phyloP scores from a whole-genome alignment of 192 early-diverging fungal species.

The Backusella circina region DNA sequence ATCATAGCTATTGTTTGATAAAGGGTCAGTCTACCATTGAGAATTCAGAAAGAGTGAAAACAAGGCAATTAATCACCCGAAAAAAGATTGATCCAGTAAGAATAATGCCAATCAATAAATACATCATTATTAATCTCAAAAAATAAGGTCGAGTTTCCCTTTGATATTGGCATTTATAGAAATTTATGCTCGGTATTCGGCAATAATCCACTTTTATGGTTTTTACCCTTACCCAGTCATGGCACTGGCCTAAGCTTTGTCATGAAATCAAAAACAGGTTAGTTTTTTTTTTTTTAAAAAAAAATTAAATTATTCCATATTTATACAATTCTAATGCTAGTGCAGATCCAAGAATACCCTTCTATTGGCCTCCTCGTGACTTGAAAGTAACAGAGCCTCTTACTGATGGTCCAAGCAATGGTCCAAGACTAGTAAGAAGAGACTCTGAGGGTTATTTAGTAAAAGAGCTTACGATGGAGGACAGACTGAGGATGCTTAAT shows the following conservation, averaged over 20 bases:
- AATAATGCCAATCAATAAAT: too few relatives aligned
- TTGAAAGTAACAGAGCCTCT: slow-evolving; percentile 14
- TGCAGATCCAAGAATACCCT: slow-evolving; percentile 18
- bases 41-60: slow-evolving; percentile 62
- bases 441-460: slow-evolving; percentile 41
- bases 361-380: slow-evolving; percentile 31
- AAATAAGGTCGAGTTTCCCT: slow-evolving; percentile 61
- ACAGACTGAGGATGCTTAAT: slow-evolving; percentile 25
- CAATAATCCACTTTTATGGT: slow-evolving; percentile 60
- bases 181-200: slow-evolving; percentile 80
- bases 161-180: slow-evolving; percentile 67
- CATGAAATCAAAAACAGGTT: slow-evolving; percentile 45
- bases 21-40: slow-evolving; percentile 77
- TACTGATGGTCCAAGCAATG: not conserved
- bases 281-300: not conserved
- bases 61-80: slow-evolving; percentile 49
- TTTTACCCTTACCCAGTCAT: slow-evolving; percentile 51
- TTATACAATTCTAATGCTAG: not conserved
- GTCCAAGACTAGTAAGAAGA: slow-evolving; percentile 21
- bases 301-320: not conserved
- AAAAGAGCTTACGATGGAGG: slow-evolving; percentile 30
- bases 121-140: too few relatives aligned
- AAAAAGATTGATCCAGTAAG: slow-evolving; percentile 49
- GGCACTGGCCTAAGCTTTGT: slow-evolving; percentile 70
- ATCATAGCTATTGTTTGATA: slow-evolving; percentile 65